Percentiles rank a stretch among this genome's conserved stretches.
Evolutionary conservation across 2,329 filamentous ascomycete species (phyloP).

Genomic region (Botrytis elliptica): DNA sequence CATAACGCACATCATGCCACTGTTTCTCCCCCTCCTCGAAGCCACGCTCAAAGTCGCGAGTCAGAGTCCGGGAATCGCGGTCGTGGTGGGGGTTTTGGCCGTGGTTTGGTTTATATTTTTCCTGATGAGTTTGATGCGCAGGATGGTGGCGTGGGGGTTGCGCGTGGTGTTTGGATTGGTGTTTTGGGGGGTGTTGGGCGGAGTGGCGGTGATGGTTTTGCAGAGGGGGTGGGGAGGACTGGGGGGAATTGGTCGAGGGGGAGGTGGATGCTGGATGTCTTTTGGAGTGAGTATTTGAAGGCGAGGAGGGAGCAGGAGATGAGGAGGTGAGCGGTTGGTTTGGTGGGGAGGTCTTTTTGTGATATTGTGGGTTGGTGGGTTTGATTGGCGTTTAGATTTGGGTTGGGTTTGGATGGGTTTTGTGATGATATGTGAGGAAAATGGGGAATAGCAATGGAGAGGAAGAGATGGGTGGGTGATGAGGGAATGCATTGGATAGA

Average conservation of each 20-base stretch:
- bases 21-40: conserved; percentile 27
- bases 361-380: conserved; percentile 8
- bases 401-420: no score
- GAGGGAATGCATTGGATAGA: neutral
- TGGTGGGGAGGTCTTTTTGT: neutral
- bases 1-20: conserved; percentile 23
- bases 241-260: conserved; percentile 57
- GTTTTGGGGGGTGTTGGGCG: conserved; percentile 62
- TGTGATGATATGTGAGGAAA: neutral
- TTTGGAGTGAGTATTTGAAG: conserved; percentile 59
- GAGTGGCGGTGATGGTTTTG: conserved; percentile 56
- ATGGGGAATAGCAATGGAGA: conserved; percentile 19
- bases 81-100: conserved; percentile 38
- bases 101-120: conserved; percentile 59
- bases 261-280: conserved; percentile 52
- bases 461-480: conserved; percentile 3
- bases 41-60: neutral
- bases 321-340: conserved; percentile 21
- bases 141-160: conserved; percentile 75
- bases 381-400: neutral
- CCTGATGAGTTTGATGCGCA: conserved; percentile 67
- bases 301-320: conserved; percentile 40
- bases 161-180: conserved; percentile 60
- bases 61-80: conserved; percentile 32
- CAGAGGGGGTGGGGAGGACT: conserved; percentile 64